Conservation (phyloP, 2,329 filamentous ascomycete species). For the Magnaporthales sp. region DNA sequence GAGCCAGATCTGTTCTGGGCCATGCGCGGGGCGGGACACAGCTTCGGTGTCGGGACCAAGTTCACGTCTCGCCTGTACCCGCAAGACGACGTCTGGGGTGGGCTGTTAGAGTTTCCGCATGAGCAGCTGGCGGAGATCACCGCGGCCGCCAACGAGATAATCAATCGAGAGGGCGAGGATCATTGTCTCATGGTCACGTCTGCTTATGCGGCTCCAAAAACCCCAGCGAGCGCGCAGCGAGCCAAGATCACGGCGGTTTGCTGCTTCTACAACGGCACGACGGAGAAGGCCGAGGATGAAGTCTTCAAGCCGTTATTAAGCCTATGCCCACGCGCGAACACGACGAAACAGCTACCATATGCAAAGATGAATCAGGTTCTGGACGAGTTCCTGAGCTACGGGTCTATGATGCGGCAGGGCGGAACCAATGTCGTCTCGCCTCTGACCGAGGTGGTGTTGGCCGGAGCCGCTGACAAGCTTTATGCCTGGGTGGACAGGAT, state of each 20-base stretch:
- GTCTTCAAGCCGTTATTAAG: constrained; percentile 27
- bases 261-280: constrained; percentile 27
- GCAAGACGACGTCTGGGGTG: constrained; percentile 23
- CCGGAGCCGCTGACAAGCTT: background rate
- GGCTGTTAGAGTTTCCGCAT: constrained; percentile 16
- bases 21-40: constrained; percentile 29
- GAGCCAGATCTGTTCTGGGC: constrained; percentile 30
- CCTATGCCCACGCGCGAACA: constrained; percentile 25
- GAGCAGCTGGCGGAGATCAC: constrained; percentile 19
- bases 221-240: constrained; percentile 17
- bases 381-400: background rate
- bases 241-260: constrained; percentile 14
- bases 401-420: background rate
- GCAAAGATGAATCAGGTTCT: constrained; percentile 26
- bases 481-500: background rate
- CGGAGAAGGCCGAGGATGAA: constrained; percentile 25
- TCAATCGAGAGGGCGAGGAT: constrained; percentile 15
- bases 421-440: background rate
- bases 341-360: constrained; percentile 30
- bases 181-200: constrained; percentile 9
- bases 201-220: constrained; percentile 17
- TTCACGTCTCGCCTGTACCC: constrained; percentile 25
- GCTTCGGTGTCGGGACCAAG: constrained; percentile 32
- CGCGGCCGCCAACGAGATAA: constrained; percentile 20
- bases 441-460: background rate